Percentiles rank a stretch among this genome's conserved stretches.
These are phyloP conservation scores for Exophiala sp. DNA, from an alignment of 2,329 filamentous ascomycete genomes.

Conservation along the genomic window DNA sequence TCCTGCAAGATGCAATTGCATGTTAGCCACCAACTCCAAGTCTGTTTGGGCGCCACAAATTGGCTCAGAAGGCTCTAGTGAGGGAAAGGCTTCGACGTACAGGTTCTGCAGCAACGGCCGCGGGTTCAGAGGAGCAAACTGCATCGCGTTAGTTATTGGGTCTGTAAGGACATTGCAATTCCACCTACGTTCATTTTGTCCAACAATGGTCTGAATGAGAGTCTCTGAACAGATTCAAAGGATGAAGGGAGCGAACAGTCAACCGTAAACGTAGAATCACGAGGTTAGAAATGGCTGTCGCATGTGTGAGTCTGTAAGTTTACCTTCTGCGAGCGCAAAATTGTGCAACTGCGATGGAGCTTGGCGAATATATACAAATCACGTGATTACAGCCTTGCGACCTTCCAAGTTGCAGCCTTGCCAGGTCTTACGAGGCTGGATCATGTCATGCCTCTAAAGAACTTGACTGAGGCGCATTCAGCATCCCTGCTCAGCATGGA, in stretches of 20 bases:
- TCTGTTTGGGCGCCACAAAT: background rate
- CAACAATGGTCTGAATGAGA: background rate
- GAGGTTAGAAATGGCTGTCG: too few species aligned
- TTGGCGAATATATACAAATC: slow-evolving; percentile 2
- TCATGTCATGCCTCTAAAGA: too few species aligned
- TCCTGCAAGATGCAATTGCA: slow-evolving; percentile 45
- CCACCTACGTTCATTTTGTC: slow-evolving; percentile 37
- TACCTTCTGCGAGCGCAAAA: background rate
- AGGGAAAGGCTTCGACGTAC: slow-evolving; percentile 50
- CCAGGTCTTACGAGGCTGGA: too few species aligned
- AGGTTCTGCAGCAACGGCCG: slow-evolving; percentile 93
- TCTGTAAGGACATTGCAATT: background rate
- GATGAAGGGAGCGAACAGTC: too few species aligned
- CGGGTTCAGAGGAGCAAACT: slow-evolving; percentile 94
- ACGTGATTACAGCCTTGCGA: slow-evolving; percentile 7
- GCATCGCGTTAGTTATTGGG: slow-evolving; percentile 26
- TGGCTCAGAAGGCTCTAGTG: slow-evolving; percentile 16
- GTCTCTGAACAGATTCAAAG: background rate
- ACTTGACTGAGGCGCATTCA: background rate
- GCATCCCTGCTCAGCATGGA: background rate
- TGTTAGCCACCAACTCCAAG: slow-evolving; percentile 20
- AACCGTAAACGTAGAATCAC: too few species aligned
- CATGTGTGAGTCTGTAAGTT: background rate
- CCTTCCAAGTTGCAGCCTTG: background rate
- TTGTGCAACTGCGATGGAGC: slow-evolving; percentile 5